Conservation (phyloP, 306 rosid species). For the Vicia faba region DNA sequence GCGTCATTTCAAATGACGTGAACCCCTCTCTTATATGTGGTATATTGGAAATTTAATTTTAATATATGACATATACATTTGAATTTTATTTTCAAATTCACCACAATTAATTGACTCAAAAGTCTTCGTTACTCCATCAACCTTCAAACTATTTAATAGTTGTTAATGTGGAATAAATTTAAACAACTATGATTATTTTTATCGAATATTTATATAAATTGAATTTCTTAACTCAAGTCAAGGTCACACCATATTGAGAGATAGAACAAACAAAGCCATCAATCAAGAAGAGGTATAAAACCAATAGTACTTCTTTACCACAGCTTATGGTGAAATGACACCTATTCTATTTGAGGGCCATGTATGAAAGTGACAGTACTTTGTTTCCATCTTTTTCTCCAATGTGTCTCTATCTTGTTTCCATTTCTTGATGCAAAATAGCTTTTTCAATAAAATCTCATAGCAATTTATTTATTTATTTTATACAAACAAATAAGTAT, state of each 20-base stretch:
- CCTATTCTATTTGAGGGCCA: neutral
- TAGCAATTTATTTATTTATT: neutral
- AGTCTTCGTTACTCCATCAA: too few species aligned
- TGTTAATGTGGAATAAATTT: too few species aligned
- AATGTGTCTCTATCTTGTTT: slow-evolving; percentile 33
- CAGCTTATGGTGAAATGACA: slow-evolving; percentile 31
- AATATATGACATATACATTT: too few species aligned
- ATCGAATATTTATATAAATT: too few species aligned
- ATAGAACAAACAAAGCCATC: slow-evolving; percentile 36
- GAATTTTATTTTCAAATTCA: too few species aligned
- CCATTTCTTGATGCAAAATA: slow-evolving; percentile 31
- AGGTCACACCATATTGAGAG: neutral
- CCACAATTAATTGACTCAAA: too few species aligned
- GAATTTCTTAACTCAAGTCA: too few species aligned
- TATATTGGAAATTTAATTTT: too few species aligned
- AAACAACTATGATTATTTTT: too few species aligned
- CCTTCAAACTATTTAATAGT: too few species aligned
- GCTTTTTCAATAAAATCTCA: slow-evolving; percentile 14
- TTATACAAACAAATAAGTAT: neutral
- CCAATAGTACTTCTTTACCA: neutral
- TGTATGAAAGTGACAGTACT: slow-evolving; percentile 1
- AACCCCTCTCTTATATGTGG: too few species aligned
- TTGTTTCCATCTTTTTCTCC: slow-evolving; percentile 19
- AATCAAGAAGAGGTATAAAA: slow-evolving; percentile 29
- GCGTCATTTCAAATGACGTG: too few species aligned